A percentile compares a stretch with the other conserved stretches of the same genome.
Conservation (phyloP, 1,139 yeast species). For the Candida tetrigidarum region DNA sequence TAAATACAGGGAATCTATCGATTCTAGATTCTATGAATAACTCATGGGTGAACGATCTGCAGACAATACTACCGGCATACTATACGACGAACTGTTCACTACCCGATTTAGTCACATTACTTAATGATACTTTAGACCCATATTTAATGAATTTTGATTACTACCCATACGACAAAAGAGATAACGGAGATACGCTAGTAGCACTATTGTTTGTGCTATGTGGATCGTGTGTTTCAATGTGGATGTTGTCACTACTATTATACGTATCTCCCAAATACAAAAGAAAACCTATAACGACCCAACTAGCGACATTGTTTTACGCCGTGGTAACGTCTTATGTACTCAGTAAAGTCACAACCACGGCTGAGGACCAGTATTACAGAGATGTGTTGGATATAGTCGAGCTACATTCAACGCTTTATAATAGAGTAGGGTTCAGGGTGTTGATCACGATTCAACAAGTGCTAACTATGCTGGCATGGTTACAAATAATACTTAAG, state of each 20-base stretch:
- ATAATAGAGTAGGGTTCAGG: constrained; percentile 31
- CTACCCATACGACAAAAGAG: constrained; percentile 30
- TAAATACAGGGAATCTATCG: constrained; percentile 34
- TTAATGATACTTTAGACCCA: background rate
- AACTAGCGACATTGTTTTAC: constrained; percentile 48
- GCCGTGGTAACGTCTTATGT: constrained; percentile 49
- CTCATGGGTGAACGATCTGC: constrained; percentile 21
- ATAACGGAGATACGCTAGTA: constrained; percentile 48
- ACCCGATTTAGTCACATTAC: constrained; percentile 9
- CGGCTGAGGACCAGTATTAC: constrained; percentile 38
- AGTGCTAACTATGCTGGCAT: constrained; percentile 41
- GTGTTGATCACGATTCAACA: constrained; percentile 35
- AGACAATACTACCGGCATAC: constrained; percentile 37
- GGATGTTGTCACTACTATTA: constrained; percentile 57
- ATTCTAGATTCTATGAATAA: constrained; percentile 22
- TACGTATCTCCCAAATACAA: constrained; percentile 49
- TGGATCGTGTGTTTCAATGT: constrained; percentile 50
- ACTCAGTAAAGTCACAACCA: constrained; percentile 38
- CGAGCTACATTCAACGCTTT: constrained; percentile 33
- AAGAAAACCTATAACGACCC: constrained; percentile 50
- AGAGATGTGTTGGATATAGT: constrained; percentile 42
- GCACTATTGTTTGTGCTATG: constrained; percentile 46
- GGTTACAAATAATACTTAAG: constrained; percentile 39
- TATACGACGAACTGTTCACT: constrained; percentile 46
- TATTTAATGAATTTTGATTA: constrained; percentile 1